Evolutionary conservation across 805 yeast genomes (phyloP), one percentile per base, ranked within the genome.

Genomic region (Yamadazyma philogaea): DNA sequence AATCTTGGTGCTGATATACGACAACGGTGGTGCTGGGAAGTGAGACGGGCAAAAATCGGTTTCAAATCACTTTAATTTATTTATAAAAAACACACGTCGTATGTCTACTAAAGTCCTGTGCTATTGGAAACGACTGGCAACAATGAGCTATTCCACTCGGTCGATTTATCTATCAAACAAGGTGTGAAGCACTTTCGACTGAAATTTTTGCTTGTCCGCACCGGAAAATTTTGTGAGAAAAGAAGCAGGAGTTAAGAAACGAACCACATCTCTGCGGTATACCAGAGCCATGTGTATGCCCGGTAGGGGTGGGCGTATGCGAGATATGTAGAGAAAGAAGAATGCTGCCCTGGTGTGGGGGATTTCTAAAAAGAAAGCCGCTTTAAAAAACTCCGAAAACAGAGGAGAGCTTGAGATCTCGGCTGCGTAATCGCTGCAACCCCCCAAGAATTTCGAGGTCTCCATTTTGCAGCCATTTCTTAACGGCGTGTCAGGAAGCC

Each of bases 401-500:
- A 24, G 8, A 7, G 10, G 28, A 24, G 28, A 24, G 28, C 28
- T 24, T 24, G 22, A 12, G 16, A 34, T 21, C 27, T 34, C 37
- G 15, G 7, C 6, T n/a, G 30, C 37, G 16, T 11, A 34, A 34
- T 21, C 27, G n/a, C n/a, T 24, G 28, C 28, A 24, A n/a, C 28
- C 12, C 12, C 12, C 28, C 28, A 24, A 8, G 30, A 34, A 14
- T 34, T 34, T 21, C n/a, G 27, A 21, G 22, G 11, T 15, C 8
- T 6, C 37, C 21, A 30, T 34, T 34, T 34, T 34, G 37, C 37
- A 34, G 37, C 37, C 37, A 34, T 34, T 34, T 34, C 14, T 34
- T 21, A 34, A 30, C 33, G 18, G 15, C 18, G 19, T 33, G 30
- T 16, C 21, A 22, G 7, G 30, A 20, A 30, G 33, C 19, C 15